phyloP scores from a whole-genome alignment of 2,329 filamentous ascomycete genomes.

The Verticillium nonalfalfae region DNA sequence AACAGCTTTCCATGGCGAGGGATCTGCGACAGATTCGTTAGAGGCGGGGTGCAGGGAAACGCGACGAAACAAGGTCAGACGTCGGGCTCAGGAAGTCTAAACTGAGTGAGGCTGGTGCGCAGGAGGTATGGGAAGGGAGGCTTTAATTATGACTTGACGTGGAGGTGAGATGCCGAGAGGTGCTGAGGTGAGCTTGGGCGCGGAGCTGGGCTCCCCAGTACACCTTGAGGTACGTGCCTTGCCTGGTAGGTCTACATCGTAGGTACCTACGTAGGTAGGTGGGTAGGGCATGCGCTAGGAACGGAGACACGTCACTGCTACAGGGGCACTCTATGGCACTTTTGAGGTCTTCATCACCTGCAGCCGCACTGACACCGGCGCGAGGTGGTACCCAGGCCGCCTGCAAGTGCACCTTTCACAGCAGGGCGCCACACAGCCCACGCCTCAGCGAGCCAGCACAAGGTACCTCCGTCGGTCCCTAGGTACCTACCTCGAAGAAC shows the following conservation, averaged over 20 bases:
- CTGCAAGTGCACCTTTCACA: too few relatives aligned
- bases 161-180: too few relatives aligned
- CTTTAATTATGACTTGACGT: neutral
- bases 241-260: neutral
- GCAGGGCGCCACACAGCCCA: too few relatives aligned
- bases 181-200: neutral
- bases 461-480: neutral
- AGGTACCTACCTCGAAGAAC: neutral
- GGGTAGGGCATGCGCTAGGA: too few relatives aligned
- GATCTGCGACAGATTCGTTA: neutral
- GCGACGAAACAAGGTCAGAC: neutral
- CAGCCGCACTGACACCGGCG: too few relatives aligned
- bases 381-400: too few relatives aligned
- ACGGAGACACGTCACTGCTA: too few relatives aligned
- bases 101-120: neutral
- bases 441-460: too few relatives aligned
- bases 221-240: neutral
- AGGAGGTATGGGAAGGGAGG: neutral
- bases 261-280: too few relatives aligned
- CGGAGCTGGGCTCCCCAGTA: neutral
- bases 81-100: neutral
- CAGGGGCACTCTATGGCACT: too few relatives aligned
- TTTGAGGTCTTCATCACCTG: too few relatives aligned
- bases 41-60: neutral
- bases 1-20: conserved; percentile 1